These are phyloP conservation scores for Pseudogymnoascus sp. DNA, from an alignment of 2,329 filamentous ascomycete species.

Conservation along the genomic window DNA sequence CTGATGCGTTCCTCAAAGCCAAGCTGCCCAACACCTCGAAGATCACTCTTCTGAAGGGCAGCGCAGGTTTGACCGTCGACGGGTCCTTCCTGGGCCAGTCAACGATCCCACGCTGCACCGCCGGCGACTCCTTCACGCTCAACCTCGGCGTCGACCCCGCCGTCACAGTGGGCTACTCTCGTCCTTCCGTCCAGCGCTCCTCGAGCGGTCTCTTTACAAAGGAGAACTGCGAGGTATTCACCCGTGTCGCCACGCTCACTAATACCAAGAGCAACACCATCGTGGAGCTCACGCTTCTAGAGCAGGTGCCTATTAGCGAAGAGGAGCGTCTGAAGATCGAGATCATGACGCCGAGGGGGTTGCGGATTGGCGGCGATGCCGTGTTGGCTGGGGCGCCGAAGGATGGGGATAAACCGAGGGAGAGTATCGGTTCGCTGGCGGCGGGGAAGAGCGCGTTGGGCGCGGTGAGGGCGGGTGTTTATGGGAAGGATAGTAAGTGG, in stretches of 20 bases:
- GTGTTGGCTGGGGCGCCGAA: constrained; percentile 31
- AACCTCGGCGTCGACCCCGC: constrained; percentile 53
- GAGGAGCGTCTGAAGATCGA: constrained; percentile 50
- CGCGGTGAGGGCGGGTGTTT: constrained; percentile 17
- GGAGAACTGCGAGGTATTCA: constrained; percentile 45
- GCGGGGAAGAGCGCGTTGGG: constrained; percentile 15
- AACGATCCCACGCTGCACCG: constrained; percentile 46
- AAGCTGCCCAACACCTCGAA: constrained; percentile 48
- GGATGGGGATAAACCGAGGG: not conserved
- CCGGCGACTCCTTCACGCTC: constrained; percentile 47
- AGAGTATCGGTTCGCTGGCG: not conserved
- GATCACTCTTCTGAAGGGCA: constrained; percentile 49
- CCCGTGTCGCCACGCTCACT: constrained; percentile 40
- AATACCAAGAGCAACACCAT: constrained; percentile 41
- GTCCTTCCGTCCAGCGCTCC: constrained; percentile 45
- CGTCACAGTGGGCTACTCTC: constrained; percentile 48
- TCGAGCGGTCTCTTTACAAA: constrained; percentile 47
- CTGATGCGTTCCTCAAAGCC: constrained; percentile 53
- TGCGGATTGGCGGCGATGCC: constrained; percentile 34
- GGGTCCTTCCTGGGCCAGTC: constrained; percentile 54
- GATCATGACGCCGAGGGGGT: constrained; percentile 41
- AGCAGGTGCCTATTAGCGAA: constrained; percentile 56
- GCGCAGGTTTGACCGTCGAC: constrained; percentile 54
- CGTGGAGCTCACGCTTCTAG: constrained; percentile 45
- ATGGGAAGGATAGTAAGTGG: constrained; percentile 35